These are phyloP conservation scores for Phragmites australis DNA, from an alignment of 176 grass and related monocot species.

Conservation along the genomic window DNA sequence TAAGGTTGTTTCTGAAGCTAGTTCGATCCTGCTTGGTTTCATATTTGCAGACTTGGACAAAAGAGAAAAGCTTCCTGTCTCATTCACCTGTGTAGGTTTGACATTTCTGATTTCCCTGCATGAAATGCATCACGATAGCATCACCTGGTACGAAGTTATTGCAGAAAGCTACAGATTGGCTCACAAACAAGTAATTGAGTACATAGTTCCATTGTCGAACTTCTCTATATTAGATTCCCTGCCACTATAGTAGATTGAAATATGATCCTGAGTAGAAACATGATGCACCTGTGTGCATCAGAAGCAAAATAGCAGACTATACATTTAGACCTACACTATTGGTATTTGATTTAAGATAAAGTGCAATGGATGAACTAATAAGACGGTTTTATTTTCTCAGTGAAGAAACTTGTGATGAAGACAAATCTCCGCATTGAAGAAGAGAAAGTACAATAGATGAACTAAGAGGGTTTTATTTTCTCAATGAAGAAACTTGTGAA, in stretches of 20 bases:
- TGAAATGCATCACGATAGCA: slow-evolving; percentile 29
- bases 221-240: slow-evolving; percentile 16
- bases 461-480: slow-evolving; percentile 18
- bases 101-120: slow-evolving; percentile 58
- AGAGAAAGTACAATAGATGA: slow-evolving; percentile 6
- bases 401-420: slow-evolving; percentile 16
- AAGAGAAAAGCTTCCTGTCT: slow-evolving; percentile 49
- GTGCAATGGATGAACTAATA: not conserved
- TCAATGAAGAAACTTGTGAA: slow-evolving; percentile 11
- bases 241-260: not conserved
- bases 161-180: not conserved
- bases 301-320: not conserved
- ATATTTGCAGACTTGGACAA: slow-evolving; percentile 37
- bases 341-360: slow-evolving; percentile 28
- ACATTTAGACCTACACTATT: not conserved
- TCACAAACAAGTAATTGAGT: slow-evolving; percentile 2
- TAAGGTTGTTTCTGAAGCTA: slow-evolving; percentile 50
- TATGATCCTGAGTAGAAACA: slow-evolving; percentile 25
- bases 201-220: slow-evolving; percentile 13
- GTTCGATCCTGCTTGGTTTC: slow-evolving; percentile 34
- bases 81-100: slow-evolving; percentile 43
- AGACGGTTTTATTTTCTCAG: not conserved
- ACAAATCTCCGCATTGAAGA: slow-evolving; percentile 38
- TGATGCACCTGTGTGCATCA: not conserved
- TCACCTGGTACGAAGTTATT: slow-evolving; percentile 32